Percentiles rank a stretch among this genome's conserved stretches.
Evolutionary conservation across 1,284 basidiomycete genomes (phyloP).

Genomic region (Cerioporus squamosus): DNA sequence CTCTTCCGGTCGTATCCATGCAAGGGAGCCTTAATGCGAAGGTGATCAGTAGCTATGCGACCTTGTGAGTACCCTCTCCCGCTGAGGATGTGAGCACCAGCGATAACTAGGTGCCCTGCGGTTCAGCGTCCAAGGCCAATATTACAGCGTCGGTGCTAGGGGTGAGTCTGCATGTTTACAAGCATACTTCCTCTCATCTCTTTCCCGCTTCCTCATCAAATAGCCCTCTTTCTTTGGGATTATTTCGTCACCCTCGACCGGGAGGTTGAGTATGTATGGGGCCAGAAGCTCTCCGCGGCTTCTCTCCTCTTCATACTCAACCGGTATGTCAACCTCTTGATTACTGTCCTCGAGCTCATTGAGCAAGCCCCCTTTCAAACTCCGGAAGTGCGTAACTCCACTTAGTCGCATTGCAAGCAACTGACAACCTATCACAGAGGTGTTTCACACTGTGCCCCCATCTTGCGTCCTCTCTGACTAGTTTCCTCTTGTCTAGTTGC

Average conservation of each 20-base stretch:
- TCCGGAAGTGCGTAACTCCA: neutral
- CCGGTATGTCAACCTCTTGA: slow-evolving; percentile 21
- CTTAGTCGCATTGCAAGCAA: neutral
- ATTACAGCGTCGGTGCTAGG: slow-evolving; percentile 12
- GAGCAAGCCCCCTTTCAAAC: slow-evolving; percentile 15
- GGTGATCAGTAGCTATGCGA: slow-evolving; percentile 10
- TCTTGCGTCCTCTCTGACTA: neutral
- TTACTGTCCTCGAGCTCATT: slow-evolving; percentile 10
- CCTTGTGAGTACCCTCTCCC: slow-evolving; percentile 10
- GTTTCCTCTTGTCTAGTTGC: slow-evolving; percentile 1
- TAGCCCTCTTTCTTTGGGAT: slow-evolving; percentile 17
- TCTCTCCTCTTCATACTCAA: slow-evolving; percentile 18
- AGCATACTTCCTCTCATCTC: neutral
- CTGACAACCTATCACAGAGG: neutral
- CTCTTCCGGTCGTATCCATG: slow-evolving; percentile 6
- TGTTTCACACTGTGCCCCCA: neutral
- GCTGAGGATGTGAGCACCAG: neutral
- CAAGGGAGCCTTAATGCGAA: neutral
- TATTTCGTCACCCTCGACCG: slow-evolving; percentile 17
- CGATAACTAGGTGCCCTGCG: neutral
- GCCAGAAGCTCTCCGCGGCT: slow-evolving; percentile 7
- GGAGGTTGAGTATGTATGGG: slow-evolving; percentile 19
- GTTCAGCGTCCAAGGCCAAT: slow-evolving; percentile 10
- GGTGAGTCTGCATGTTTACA: neutral
- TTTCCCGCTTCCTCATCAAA: too few relatives aligned